Evolutionary conservation across 202 grass and related monocot species (phyloP).

Genomic region (Saccharum hybrid): DNA sequence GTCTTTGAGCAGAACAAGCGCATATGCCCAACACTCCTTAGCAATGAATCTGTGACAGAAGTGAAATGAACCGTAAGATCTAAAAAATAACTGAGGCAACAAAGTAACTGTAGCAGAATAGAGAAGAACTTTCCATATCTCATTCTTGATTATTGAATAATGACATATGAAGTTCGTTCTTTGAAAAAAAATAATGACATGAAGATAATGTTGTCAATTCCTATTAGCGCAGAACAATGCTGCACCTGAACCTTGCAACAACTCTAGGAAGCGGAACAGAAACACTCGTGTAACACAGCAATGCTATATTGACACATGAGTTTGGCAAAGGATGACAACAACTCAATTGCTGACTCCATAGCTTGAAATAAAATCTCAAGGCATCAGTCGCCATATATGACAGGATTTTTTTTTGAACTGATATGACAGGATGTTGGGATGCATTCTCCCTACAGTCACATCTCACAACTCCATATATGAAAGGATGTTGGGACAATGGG

Average conservation of each 20-base stretch:
- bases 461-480: background rate
- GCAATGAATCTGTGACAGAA: constrained; percentile 21
- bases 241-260: background rate
- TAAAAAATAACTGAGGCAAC: background rate
- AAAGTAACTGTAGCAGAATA: background rate
- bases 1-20: background rate
- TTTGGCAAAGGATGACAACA: background rate
- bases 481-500: background rate
- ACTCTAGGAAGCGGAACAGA: background rate
- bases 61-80: background rate
- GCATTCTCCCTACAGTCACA: background rate
- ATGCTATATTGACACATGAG: background rate
- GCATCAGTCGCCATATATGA: background rate
- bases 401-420: background rate
- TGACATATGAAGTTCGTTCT: too few species aligned
- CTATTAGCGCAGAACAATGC: background rate
- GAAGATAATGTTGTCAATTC: background rate
- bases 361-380: background rate
- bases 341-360: background rate
- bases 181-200: too few species aligned
- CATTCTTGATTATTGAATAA: background rate
- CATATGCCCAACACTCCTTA: background rate
- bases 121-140: background rate
- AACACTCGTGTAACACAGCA: background rate
- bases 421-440: background rate